Conservation (phyloP, 257 asterid species). For the Jacaranda mimosifolia region DNA sequence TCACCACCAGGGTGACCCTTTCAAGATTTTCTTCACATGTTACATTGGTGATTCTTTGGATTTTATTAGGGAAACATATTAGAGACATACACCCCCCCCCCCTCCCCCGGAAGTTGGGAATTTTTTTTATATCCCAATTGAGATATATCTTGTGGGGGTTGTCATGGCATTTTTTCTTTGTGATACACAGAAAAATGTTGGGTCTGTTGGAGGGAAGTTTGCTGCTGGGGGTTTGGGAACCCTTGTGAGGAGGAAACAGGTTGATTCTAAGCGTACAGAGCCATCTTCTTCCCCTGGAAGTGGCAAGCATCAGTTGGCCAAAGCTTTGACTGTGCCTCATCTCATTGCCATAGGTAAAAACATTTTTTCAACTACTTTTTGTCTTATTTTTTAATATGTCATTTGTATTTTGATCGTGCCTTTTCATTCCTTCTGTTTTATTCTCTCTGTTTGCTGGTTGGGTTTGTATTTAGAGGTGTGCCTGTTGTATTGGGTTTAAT, state of each 20-base stretch:
- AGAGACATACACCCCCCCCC: not conserved
- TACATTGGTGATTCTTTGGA: conserved; percentile 1
- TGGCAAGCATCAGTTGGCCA: conserved; percentile 64
- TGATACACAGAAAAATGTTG: conserved; percentile 43
- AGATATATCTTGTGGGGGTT: conserved; percentile 19
- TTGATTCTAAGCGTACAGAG: conserved; percentile 61
- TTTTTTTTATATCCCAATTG: not conserved
- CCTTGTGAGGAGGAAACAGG: conserved; percentile 85
- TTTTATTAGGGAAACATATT: not conserved
- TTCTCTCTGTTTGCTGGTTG: not conserved
- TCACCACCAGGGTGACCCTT: conserved; percentile 4
- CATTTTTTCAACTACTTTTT: not conserved
- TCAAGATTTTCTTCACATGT: conserved; percentile 16
- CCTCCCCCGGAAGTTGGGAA: conserved; percentile 20
- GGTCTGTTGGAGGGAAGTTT: conserved; percentile 20
- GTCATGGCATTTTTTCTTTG: conserved; percentile 46
- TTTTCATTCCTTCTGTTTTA: not conserved
- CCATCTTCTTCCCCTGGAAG: conserved; percentile 50
- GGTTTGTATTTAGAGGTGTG: conserved; percentile 16
- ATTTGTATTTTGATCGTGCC: not conserved
- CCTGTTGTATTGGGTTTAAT: not conserved
- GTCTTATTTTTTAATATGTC: not conserved
- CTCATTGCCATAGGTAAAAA: conserved; percentile 76
- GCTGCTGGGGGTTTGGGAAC: conserved; percentile 54
- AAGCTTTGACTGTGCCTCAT: conserved; percentile 75